Evolutionary conservation across 2,329 filamentous ascomycete genomes (phyloP).

Genomic region (Talaromyces sp.): DNA sequence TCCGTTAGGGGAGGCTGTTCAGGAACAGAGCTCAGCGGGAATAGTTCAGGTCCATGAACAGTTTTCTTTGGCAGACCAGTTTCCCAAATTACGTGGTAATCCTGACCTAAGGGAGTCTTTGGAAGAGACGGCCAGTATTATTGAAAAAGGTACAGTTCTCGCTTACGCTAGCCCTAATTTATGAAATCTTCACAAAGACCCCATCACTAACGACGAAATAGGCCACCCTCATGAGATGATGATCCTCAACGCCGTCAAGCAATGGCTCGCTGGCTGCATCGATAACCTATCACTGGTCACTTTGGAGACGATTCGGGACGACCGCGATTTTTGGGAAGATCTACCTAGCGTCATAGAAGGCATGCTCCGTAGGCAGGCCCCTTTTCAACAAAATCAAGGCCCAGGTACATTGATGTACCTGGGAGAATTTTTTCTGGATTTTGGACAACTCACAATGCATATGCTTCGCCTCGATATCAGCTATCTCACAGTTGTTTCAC

Average conservation of each 20-base stretch:
- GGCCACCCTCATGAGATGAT: conserved; percentile 27
- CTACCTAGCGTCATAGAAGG: conserved; percentile 38
- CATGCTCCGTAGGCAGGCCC: conserved; percentile 36
- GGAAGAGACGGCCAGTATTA: conserved; percentile 26
- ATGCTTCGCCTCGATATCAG: conserved; percentile 37
- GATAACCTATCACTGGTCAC: conserved; percentile 31
- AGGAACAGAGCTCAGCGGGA: conserved; percentile 25
- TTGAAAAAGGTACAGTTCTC: conserved; percentile 33
- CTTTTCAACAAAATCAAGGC: conserved; percentile 30
- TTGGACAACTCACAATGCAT: conserved; percentile 36
- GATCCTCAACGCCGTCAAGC: conserved; percentile 34
- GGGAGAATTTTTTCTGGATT: conserved; percentile 40
- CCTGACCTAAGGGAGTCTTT: conserved; percentile 30
- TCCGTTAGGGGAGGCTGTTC: conserved; percentile 31
- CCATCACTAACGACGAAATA: conserved; percentile 14
- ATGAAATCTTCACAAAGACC: neutral
- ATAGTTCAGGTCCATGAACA: conserved; percentile 34
- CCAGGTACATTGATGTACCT: conserved; percentile 28
- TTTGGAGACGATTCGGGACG: conserved; percentile 32
- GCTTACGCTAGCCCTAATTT: neutral
- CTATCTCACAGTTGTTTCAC: conserved; percentile 25
- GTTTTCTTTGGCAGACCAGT: conserved; percentile 30
- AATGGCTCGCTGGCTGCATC: conserved; percentile 40
- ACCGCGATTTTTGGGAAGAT: conserved; percentile 43
- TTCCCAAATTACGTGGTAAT: conserved; percentile 31